These are phyloP conservation scores for Acrocalymma vagum DNA, from an alignment of 2,329 filamentous ascomycete genomes.

Conservation along the genomic window DNA sequence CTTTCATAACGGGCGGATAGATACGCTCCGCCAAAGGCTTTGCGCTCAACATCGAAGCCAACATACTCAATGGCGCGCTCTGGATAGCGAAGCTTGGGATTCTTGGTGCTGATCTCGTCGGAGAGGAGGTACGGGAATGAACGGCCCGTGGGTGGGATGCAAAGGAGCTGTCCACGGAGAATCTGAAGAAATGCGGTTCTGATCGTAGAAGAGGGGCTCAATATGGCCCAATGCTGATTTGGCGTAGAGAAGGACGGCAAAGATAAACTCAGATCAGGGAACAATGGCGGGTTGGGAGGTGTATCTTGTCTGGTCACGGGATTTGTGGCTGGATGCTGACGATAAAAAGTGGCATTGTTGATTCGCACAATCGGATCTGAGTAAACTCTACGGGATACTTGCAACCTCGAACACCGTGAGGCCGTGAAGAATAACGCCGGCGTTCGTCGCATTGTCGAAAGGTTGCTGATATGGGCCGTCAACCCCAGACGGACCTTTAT, in stretches of 20 bases:
- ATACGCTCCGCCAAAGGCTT: constrained; percentile 71
- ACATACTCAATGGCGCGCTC: constrained; percentile 83
- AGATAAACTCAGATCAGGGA: constrained; percentile 73
- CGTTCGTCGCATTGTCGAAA: constrained; percentile 43
- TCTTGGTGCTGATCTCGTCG: constrained; percentile 63
- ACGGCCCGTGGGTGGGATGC: constrained; percentile 76
- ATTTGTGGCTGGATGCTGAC: constrained; percentile 67
- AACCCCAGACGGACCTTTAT: constrained; percentile 5
- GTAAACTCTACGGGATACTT: constrained; percentile 22
- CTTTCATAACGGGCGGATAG: constrained; percentile 92
- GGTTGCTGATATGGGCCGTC: constrained; percentile 7
- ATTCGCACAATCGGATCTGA: constrained; percentile 41
- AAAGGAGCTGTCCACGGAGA: constrained; percentile 77
- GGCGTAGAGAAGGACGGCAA: constrained; percentile 65
- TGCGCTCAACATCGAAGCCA: constrained; percentile 82
- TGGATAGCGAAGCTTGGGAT: constrained; percentile 64
- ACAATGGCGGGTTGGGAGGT: constrained; percentile 74
- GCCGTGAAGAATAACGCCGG: constrained; percentile 35
- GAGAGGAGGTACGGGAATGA: constrained; percentile 81
- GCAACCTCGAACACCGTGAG: constrained; percentile 30
- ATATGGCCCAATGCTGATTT: constrained; percentile 79
- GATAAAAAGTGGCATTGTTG: constrained; percentile 81
- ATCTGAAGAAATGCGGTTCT: constrained; percentile 86
- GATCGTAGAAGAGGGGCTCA: constrained; percentile 80
- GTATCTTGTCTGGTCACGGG: constrained; percentile 49